Evolutionary conservation across 306 rosid species (phyloP), one percentile per base, ranked within the genome.

Genomic region (Fagus sylvatica): DNA sequence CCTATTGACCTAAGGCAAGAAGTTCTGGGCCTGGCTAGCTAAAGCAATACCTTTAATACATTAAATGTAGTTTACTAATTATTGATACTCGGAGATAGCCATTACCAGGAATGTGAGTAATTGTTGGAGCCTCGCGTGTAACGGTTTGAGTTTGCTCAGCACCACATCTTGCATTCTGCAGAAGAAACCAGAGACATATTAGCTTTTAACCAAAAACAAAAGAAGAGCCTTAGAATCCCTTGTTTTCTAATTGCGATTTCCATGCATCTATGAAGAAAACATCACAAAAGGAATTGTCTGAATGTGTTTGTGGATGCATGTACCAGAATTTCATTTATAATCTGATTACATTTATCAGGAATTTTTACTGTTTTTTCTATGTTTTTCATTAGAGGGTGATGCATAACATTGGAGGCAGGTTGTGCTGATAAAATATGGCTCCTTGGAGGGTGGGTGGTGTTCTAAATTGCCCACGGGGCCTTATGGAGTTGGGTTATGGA

Each of bases 131-230:
- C 79, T 96, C 81, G 28, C 92, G 93, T 7, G 90, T 84, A 66
- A 96, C 87, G 2, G 98, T 96, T 78, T 93, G 97, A 17, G 99
- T 93, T 89, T 96, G 99, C 86, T 90, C 97, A 1, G 98, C 93
- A 36, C 82, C 81, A 59, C 96, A 91, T 80, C 89, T 88, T 54
- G 99, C 97, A 85, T 81, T 88, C 99, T 96, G 87, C 83, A 84
- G 54, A 79, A 46, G 4, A 34, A n/a, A 34, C 46, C 62, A 54
- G 36, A 33, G 48, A 37, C 19, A n/a, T 22, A 22, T 22, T 22
- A 39, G 4, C 49, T 43, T n/a, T 30, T 34, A 4, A 2, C 0
- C 37, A 34, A 48, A 4, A 28, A 62, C 6, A 36, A n/a, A n/a
- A 68, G 11, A 39, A 66, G 56, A 36, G 65, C 46, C 32, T 42